These are phyloP conservation scores for Tetradesmus obliquus DNA, from an alignment of 139 green algal species.

Conservation along the genomic window DNA sequence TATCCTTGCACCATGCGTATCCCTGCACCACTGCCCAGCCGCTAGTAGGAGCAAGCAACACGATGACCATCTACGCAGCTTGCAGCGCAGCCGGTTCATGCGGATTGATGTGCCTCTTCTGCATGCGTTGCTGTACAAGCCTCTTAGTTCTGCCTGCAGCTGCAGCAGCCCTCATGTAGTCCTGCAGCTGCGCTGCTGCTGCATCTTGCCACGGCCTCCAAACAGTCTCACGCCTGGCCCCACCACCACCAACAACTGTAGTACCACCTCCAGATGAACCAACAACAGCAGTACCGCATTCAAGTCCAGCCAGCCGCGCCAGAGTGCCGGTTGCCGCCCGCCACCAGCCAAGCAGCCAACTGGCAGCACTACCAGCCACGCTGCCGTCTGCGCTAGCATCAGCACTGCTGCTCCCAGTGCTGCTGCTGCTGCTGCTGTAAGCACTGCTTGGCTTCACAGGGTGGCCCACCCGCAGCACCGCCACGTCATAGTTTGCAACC, in stretches of 20 bases:
- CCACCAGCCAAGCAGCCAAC: not conserved
- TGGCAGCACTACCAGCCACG: not conserved
- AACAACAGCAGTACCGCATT: not conserved
- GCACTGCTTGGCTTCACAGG: not conserved
- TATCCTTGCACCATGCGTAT: no score
- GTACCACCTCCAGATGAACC: no score
- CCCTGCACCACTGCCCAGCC: no score
- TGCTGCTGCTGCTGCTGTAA: not conserved
- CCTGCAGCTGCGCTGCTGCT: constrained; percentile 11
- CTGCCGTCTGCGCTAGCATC: not conserved
- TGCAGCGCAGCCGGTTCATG: not conserved
- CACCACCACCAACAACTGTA: no score
- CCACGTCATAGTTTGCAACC: constrained; percentile 47
- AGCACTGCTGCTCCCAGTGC: not conserved
- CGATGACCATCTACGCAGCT: not conserved
- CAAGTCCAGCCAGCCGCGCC: not conserved
- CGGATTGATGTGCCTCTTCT: not conserved
- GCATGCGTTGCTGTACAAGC: not conserved
- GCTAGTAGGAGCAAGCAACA: not conserved
- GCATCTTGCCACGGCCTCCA: constrained; percentile 26
- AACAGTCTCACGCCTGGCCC: not conserved
- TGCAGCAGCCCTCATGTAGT: not conserved
- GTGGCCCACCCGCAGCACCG: not conserved
- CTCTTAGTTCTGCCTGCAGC: not conserved
- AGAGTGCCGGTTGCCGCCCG: no score